Percentiles rank a stretch among this genome's conserved stretches.
Conservation (phyloP, 140 eudicot species). For the Anethum foeniculum region DNA sequence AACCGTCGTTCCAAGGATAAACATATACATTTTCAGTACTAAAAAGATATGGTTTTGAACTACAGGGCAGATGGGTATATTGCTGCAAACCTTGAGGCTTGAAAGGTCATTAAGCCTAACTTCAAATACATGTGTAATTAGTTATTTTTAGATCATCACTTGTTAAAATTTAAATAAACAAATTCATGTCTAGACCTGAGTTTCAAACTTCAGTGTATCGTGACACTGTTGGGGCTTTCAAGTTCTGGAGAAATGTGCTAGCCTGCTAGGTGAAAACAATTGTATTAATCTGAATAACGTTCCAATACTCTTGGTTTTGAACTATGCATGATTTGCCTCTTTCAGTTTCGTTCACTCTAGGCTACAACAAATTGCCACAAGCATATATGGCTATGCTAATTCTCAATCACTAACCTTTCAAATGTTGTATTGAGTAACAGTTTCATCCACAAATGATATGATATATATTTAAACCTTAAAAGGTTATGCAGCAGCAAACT, state of each 20-base stretch:
- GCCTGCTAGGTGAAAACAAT: neutral
- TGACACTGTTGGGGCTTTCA: neutral
- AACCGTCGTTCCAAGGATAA: no score
- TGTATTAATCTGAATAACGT: neutral
- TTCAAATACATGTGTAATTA: no score
- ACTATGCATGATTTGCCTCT: neutral
- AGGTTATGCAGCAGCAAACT: neutral
- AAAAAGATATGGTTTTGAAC: no score
- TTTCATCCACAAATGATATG: neutral
- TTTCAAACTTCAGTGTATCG: no score
- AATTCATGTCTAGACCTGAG: no score
- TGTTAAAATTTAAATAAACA: no score
- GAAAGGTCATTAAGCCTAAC: no score
- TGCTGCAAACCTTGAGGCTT: no score
- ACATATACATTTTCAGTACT: no score
- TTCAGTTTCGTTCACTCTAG: neutral
- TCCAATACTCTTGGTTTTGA: neutral
- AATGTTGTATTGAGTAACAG: neutral
- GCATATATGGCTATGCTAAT: neutral
- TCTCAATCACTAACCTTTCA: neutral
- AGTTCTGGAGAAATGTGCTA: neutral
- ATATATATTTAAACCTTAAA: neutral
- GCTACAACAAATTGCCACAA: neutral
- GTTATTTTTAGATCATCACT: no score
- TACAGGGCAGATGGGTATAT: no score